Evolutionary conservation across 805 yeast species (phyloP), one percentile per base, ranked within the genome.

Genomic region (Teunomyces stri): DNA sequence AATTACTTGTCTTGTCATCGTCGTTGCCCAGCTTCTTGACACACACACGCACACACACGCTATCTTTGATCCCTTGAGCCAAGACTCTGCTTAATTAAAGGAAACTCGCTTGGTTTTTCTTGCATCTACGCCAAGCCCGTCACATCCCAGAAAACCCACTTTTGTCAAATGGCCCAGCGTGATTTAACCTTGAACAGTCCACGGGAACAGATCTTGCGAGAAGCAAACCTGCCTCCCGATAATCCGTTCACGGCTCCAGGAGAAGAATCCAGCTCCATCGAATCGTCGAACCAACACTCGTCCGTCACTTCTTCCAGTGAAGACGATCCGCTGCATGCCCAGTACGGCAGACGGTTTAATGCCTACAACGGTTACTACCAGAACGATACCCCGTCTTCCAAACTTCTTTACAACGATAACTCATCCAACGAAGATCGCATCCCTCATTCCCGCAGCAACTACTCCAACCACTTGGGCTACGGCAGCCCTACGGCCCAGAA

Each of bases 331-430:
- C 51, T 39, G 47, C 57, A 56, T 43, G 57, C 58, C 27, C 61
- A 61, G 40, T 63, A 61, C 46, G 68, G 69, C 5, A 60, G 66
- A 27, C 74, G 75, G 25, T 75, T 66, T 52, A 65, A 70, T 42
- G 69, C 67, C 28, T 74, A 74, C 49, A 65, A 70, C 45, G 69
- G 66, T 29, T 72, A 72, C 56, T 73, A 75, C 58, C 70, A 72
- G 42, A 70, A 68, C 41, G 53, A 48, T 18, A 75, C 73, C 15
- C 70, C 76, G 3, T 60, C 69, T 2, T 58, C 74, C 20, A 66
- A 71, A 53, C 65, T 73, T 21, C 57, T 73, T 45, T 57, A 56
- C 42, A 53, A 53, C 46, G 53, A 54, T 35, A 49, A 48, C 46
- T 52, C 53, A 10, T 52, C 56, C 12, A 46, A 40, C 34, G 56